Conservation (phyloP, 192 early-diverging fungal species). For the Linnemannia hyalina region DNA sequence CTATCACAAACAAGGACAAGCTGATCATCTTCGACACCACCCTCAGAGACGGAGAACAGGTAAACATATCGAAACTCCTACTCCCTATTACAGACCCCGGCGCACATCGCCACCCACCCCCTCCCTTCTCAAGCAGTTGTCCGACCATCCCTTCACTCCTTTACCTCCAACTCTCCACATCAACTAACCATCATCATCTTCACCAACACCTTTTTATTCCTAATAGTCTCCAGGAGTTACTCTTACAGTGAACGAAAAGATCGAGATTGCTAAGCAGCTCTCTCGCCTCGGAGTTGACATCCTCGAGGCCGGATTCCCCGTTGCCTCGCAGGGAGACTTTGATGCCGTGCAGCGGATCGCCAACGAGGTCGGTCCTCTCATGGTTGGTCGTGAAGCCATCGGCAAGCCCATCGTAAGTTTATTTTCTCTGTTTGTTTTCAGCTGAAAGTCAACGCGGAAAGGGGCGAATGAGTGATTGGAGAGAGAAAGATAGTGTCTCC, state of each 20-base stretch:
- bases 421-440: not conserved
- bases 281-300: constrained; percentile 96
- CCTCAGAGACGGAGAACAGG: constrained; percentile 97
- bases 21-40: constrained; percentile 97
- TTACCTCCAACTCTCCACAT: not conserved
- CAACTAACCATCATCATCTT: not conserved
- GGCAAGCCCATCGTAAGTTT: constrained; percentile 84
- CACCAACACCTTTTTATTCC: not conserved
- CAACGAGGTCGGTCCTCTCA: constrained; percentile 88
- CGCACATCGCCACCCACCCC: not conserved
- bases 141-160: not conserved
- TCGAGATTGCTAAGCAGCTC: constrained; percentile 94
- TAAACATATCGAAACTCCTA: constrained; percentile 34
- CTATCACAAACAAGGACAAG: constrained; percentile 69
- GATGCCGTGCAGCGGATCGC: constrained; percentile 95
- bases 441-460: not conserved
- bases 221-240: constrained; percentile 94
- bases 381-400: constrained; percentile 81
- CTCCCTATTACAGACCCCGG: not conserved
- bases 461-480: not conserved
- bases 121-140: constrained; percentile 2
- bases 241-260: constrained; percentile 91
- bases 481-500: not conserved
- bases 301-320: constrained; percentile 96
- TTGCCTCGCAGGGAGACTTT: constrained; percentile 95